Percentiles rank a stretch among this genome's conserved stretches.
These are phyloP conservation scores for Aristolochia contorta DNA, from an alignment of 164 flowering plant genomes.

Conservation along the genomic window DNA sequence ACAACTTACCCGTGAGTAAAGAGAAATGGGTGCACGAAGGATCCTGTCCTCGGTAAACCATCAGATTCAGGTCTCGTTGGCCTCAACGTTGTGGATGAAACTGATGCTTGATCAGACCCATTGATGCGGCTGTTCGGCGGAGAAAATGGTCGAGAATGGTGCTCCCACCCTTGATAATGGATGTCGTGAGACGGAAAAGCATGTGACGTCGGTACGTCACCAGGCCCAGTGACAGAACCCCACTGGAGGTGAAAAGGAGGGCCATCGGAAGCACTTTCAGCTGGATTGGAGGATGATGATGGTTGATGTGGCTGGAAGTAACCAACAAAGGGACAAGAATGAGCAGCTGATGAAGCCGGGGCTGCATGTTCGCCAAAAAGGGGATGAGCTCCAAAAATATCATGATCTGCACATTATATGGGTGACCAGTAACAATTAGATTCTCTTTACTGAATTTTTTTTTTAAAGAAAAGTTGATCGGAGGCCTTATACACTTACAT, in stretches of 20 bases:
- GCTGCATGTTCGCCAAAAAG: slow-evolving; percentile 64
- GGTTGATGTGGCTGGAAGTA: slow-evolving; percentile 67
- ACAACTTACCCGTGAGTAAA: slow-evolving; percentile 51
- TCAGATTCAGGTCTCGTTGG: slow-evolving; percentile 42
- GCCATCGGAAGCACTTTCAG: slow-evolving; percentile 52
- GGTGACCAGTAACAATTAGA: background rate
- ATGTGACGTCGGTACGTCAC: slow-evolving; percentile 38
- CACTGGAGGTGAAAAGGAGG: slow-evolving; percentile 51
- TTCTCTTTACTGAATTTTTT: too few relatives aligned
- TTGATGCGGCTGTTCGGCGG: slow-evolving; percentile 24
- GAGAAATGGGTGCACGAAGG: slow-evolving; percentile 46
- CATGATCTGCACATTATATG: slow-evolving; percentile 52
- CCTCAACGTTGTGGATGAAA: slow-evolving; percentile 30
- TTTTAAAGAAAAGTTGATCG: background rate
- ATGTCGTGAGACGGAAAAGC: slow-evolving; percentile 35
- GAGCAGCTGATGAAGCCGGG: slow-evolving; percentile 60
- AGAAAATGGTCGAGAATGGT: slow-evolving; percentile 45
- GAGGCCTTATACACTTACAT: slow-evolving; percentile 23
- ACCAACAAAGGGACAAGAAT: slow-evolving; percentile 77
- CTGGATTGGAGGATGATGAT: slow-evolving; percentile 53
- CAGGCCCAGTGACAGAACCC: slow-evolving; percentile 46
- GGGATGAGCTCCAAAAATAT: slow-evolving; percentile 58
- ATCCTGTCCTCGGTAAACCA: slow-evolving; percentile 40
- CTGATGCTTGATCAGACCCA: slow-evolving; percentile 25
- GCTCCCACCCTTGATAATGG: slow-evolving; percentile 57